phyloP scores from a whole-genome alignment of 306 rosid genomes.

The Trichosanthes truncata region DNA sequence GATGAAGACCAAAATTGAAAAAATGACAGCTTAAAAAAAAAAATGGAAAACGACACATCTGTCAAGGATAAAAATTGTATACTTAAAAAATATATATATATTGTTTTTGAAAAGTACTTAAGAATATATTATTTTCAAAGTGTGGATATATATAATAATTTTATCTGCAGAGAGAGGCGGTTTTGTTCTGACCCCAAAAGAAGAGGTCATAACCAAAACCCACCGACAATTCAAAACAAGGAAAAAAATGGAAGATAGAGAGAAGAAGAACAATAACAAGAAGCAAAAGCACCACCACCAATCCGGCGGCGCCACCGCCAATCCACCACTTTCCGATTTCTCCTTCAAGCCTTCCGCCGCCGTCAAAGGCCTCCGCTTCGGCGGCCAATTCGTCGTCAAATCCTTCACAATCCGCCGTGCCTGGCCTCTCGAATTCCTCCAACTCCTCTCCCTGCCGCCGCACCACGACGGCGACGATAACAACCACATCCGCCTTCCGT shows the following conservation, averaged over 20 bases:
- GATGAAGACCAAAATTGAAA: not conserved
- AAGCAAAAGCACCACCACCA: constrained; percentile 83
- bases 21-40: not conserved
- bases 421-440: constrained; percentile 57
- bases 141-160: not conserved
- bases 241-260: constrained; percentile 39
- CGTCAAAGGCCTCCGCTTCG: constrained; percentile 90
- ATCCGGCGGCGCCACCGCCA: constrained; percentile 50
- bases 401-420: constrained; percentile 85
- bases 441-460: constrained; percentile 65
- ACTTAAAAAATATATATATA: not conserved
- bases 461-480: not conserved
- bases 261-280: constrained; percentile 47
- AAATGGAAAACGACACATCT: not conserved
- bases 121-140: too few species aligned
- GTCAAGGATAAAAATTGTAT: not conserved
- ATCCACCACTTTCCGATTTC: constrained; percentile 52
- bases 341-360: constrained; percentile 75
- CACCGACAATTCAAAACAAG: not conserved
- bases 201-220: not conserved
- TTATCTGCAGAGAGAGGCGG: not conserved
- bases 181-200: not conserved
- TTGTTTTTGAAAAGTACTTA: too few species aligned
- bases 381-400: constrained; percentile 84
- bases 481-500: constrained; percentile 19